These are phyloP conservation scores for Pseudofabraea citricarpa DNA, from an alignment of 2,329 filamentous ascomycete species.

Conservation along the genomic window DNA sequence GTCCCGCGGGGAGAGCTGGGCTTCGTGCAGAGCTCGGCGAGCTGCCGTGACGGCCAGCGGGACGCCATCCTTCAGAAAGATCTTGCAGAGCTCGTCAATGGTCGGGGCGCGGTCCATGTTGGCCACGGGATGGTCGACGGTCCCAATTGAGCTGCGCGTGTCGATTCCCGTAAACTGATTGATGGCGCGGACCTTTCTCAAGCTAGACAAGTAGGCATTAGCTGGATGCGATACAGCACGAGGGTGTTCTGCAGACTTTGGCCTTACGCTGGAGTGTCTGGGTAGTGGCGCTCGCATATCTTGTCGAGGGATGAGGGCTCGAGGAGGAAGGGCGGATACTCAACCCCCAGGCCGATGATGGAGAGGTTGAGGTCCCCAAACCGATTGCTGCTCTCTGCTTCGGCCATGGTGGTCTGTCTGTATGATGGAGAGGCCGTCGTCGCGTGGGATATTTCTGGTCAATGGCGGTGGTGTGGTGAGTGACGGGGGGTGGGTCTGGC, in stretches of 20 bases:
- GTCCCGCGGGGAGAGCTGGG: constrained; percentile 41
- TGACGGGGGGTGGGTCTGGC: constrained; percentile 12
- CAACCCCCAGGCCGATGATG: constrained; percentile 52
- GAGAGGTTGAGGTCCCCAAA: constrained; percentile 51
- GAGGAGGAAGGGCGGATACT: constrained; percentile 56
- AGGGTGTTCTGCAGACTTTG: neutral
- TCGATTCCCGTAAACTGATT: constrained; percentile 64
- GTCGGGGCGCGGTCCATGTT: constrained; percentile 50
- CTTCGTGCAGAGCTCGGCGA: constrained; percentile 50
- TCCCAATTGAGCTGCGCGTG: constrained; percentile 55
- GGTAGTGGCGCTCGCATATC: constrained; percentile 52
- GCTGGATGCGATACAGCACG: neutral
- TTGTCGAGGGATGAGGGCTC: constrained; percentile 45
- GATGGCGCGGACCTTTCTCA: constrained; percentile 58
- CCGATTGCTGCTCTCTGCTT: constrained; percentile 9
- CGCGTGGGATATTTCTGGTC: too few relatives aligned
- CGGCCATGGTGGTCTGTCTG: neutral
- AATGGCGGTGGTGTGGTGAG: neutral
- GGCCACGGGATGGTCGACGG: constrained; percentile 54
- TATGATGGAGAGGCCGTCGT: neutral
- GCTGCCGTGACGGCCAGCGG: constrained; percentile 52
- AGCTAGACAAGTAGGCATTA: constrained; percentile 33
- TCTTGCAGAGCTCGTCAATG: constrained; percentile 48
- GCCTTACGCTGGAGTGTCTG: constrained; percentile 53
- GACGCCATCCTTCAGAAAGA: constrained; percentile 53